These are phyloP conservation scores for Stentor coeruleus DNA, from an alignment of 73 alveolate species.

Conservation along the genomic window DNA sequence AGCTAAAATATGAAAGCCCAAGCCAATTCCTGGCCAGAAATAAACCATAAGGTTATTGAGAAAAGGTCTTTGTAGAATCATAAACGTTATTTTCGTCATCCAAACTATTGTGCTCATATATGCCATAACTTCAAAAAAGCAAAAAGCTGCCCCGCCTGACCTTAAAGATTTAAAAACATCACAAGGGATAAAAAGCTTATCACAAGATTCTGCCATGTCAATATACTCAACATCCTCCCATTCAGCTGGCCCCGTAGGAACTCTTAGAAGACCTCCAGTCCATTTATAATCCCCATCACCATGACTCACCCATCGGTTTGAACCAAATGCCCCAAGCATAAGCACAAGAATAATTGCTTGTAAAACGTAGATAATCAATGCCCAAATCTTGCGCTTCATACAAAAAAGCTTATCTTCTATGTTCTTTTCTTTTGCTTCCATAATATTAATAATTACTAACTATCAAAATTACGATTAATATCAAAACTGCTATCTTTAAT, in stretches of 20 bases:
- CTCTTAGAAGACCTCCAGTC: neutral
- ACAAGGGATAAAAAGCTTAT: neutral
- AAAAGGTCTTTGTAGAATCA: neutral
- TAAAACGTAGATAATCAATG: neutral
- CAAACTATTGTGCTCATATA: neutral
- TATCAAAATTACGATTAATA: too few relatives aligned
- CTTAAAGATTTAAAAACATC: neutral
- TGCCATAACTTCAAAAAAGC: constrained; percentile 19
- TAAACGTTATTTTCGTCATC: neutral
- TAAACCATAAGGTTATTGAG: neutral
- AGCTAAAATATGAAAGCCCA: constrained; percentile 14
- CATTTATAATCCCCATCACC: neutral
- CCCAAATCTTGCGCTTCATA: neutral
- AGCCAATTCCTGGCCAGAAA: constrained; percentile 16
- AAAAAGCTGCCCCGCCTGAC: constrained; percentile 13
- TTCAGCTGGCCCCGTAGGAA: neutral
- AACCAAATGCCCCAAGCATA: neutral
- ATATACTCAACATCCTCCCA: constrained; percentile 12
- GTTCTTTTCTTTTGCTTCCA: too few relatives aligned
- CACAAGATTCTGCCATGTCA: neutral
- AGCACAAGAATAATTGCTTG: neutral
- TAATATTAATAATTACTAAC: too few relatives aligned
- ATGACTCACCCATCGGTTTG: neutral
- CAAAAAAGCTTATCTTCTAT: neutral
- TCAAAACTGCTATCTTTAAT: too few relatives aligned